Base-by-base conservation (phyloP, 2,329 filamentous ascomycete genomes). In the Curvularia spicifera region DNA sequence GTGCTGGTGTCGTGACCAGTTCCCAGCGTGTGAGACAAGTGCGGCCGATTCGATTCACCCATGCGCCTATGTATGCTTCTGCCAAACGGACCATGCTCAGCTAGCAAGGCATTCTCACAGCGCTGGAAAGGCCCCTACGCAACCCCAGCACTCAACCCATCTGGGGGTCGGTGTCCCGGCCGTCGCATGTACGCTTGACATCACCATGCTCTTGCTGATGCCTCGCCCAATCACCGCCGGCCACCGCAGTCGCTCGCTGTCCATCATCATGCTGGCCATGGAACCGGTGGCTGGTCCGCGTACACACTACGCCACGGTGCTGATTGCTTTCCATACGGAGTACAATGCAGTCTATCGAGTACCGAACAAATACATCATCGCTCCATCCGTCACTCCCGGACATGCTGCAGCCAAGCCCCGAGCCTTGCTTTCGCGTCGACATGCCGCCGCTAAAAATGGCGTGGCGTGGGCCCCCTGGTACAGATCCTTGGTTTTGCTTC, bases 141-240 rank as follows among this genome's bases (percentile, higher is more conserved):
- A 58, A 66, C 44, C 67, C 63, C 24, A 51, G 55, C 51, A 46
- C 54, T 26, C 26, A 12, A 35, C 33, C 57, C 45, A 46, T 31
- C 65, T 65, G 67, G 69, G 68, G 69, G 69, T 67, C 71, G 71
- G 46, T 66, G 26, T 28, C 54, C 60, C 62, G 63, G 54, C 66
- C 66, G 55, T 59, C 54, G 55, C 52, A 50, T 51, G 49, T 47
- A 51, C 53, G 54, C 57, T 70, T 72, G 66, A 73, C 70, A 73
- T 73, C 66, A 74, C 66, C n/a, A 54, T 44, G 46, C 55, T 24
- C 37, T 6, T 7, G 2, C 5, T 7, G 9, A 1, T 4, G 8
- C 10, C 26, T 48, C 13, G 55, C 29, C 55, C 55, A 57, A 54
- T 54, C 51, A 29, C 10, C 2, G 12, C 3, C 15, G 29, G 20